phyloP scores from a whole-genome alignment of 2,329 filamentous ascomycete genomes.

The Aspergillus oerlinghausenensis region DNA sequence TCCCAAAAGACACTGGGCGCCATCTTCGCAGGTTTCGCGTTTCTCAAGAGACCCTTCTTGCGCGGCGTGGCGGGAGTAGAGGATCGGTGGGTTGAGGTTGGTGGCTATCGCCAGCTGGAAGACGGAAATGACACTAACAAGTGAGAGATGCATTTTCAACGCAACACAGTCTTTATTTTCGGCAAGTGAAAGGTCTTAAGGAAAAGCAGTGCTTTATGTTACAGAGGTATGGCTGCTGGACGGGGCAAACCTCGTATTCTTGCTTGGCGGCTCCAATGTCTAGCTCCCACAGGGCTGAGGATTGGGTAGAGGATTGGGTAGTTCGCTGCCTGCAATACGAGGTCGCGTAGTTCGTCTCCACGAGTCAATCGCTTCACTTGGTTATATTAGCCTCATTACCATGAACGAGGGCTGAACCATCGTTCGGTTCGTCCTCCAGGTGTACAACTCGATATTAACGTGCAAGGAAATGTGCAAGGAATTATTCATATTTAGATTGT shows the following conservation, averaged over 20 bases:
- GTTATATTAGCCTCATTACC: too few relatives aligned
- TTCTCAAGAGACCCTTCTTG: background rate
- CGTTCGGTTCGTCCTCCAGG: background rate
- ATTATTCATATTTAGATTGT: too few relatives aligned
- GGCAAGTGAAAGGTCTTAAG: background rate
- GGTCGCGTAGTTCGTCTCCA: background rate
- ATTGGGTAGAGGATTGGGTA: too few relatives aligned
- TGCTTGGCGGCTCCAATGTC: background rate
- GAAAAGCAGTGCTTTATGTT: background rate
- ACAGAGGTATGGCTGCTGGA: background rate
- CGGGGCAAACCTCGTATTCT: background rate
- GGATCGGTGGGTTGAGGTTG: background rate
- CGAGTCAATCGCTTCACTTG: background rate
- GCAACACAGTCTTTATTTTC: background rate
- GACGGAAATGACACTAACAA: background rate
- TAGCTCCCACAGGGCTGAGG: background rate
- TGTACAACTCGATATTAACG: background rate
- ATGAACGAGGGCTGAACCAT: background rate
- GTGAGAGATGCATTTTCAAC: background rate
- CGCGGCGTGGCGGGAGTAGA: background rate
- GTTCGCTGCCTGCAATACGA: too few relatives aligned
- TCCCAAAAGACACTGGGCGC: slow-evolving; percentile 1
- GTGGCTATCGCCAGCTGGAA: background rate
- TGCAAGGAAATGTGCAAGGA: too few relatives aligned
- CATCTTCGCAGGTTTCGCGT: slow-evolving; percentile 6